phyloP scores from a whole-genome alignment of 805 yeast genomes.

The Ogataea saltuana region DNA sequence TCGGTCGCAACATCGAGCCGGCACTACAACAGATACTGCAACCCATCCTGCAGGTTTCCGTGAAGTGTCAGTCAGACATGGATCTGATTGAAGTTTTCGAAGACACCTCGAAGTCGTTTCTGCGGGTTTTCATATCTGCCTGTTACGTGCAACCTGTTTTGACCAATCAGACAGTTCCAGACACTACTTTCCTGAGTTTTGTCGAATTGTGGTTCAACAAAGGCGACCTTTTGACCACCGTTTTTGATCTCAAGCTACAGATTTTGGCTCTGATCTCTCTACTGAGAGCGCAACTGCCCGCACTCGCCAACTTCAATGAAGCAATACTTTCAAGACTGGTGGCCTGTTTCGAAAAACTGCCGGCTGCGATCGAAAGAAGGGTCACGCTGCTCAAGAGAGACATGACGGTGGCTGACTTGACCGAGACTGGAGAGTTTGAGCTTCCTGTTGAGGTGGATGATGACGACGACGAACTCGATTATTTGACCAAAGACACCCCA shows the following conservation, averaged over 20 bases:
- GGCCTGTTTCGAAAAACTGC: conserved; percentile 44
- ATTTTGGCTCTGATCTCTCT: conserved; percentile 47
- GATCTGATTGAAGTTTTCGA: conserved; percentile 22
- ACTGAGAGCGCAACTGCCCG: conserved; percentile 37
- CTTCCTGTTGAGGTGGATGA: conserved; percentile 20
- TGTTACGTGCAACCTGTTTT: conserved; percentile 41
- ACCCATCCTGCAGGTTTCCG: conserved; percentile 32
- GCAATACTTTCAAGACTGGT: conserved; percentile 38
- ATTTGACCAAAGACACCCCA: conserved; percentile 34
- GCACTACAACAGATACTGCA: conserved; percentile 20
- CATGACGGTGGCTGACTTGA: conserved; percentile 33
- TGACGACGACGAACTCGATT: conserved; percentile 33
- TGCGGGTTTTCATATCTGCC: conserved; percentile 44
- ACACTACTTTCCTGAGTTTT: conserved; percentile 40
- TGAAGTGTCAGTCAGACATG: conserved; percentile 28
- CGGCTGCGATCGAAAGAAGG: conserved; percentile 49
- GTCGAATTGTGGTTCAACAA: conserved; percentile 51
- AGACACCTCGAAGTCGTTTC: conserved; percentile 29
- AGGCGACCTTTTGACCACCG: conserved; percentile 47
- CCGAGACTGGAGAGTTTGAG: conserved; percentile 38
- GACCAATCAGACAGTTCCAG: conserved; percentile 40
- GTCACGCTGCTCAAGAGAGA: conserved; percentile 45
- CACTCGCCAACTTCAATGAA: conserved; percentile 27
- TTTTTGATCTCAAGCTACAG: conserved; percentile 56
- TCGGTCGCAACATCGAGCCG: conserved; percentile 18